Evolutionary conservation across 2,329 filamentous ascomycete genomes (phyloP), one percentile per base, ranked within the genome.

Genomic region (Ophiostoma montium): DNA sequence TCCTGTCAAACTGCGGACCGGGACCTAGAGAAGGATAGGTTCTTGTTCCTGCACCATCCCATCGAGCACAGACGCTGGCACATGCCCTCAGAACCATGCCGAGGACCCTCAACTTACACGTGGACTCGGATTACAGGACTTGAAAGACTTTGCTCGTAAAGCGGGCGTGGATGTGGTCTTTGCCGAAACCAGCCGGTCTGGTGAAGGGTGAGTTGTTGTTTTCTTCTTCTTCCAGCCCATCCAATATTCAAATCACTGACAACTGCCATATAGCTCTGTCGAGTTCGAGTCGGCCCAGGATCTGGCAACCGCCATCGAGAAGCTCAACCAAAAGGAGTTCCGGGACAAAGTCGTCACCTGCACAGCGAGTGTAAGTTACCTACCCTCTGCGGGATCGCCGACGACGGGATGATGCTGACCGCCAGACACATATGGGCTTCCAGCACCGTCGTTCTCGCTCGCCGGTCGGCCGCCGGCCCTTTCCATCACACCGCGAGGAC

Each of bases 141-240:
- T 98, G 49, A 98, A 98, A 85, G 92, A 98, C 67, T 98, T 98
- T 70, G 92, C 92, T 55, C 88, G 92, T 64, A 86, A 94, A 67
- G 94, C 90, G 66, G 88, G 88, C 67, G 78, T 95, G 67, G 92
- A 96, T 66, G 92, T 98, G 57, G 92, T 98, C 61, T 98, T 95
- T 67, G 95, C 89, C 57, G 92, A 98, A 70, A 94, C 94, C 53
- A 84, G 82, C 60, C 88, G 90, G 61, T 89, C 94, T 64, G 84
- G 84, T 57, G 87, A 94, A 65, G 87, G 88, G 57, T 86, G 85
- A 78, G 90, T 90, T 2, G n/a, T 3, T 10, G 19, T 16, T 21
- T 3, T 33, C 3, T 3, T 21, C 23, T 23, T 23, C 12, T 5
- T 12, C 19, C 6, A 23, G 19, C 10, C n/a, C n/a, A n/a, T n/a